Evolutionary conservation across 2,329 filamentous ascomycete genomes (phyloP).

Genomic region (Penicillium griseofulvum): DNA sequence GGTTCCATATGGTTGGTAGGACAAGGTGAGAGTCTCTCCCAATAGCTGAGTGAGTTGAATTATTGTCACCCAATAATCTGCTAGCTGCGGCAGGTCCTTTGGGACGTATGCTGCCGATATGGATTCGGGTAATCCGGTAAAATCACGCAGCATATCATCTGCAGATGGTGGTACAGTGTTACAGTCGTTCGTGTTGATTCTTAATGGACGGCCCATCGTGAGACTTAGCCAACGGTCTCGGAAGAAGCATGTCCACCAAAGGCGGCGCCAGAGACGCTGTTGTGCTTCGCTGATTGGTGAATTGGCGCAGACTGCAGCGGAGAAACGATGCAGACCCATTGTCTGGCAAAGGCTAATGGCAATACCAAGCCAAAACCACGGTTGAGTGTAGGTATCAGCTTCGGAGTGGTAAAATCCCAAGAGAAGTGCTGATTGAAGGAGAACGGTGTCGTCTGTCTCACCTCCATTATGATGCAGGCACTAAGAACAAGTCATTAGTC

Average conservation of each 20-base stretch:
- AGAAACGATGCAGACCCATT: constrained; percentile 43
- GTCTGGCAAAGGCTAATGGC: constrained; percentile 46
- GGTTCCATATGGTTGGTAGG: constrained; percentile 22
- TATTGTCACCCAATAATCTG: constrained; percentile 27
- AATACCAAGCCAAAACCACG: constrained; percentile 50
- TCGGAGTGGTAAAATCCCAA: constrained; percentile 46
- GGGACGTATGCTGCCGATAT: constrained; percentile 20
- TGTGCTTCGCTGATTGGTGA: constrained; percentile 22
- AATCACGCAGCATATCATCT: constrained; percentile 28
- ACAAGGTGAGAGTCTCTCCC: constrained; percentile 25
- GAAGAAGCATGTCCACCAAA: constrained; percentile 45
- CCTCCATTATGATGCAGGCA: constrained; percentile 4
- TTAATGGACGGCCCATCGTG: constrained; percentile 41
- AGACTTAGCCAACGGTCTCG: constrained; percentile 45
- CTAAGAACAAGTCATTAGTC: neutral
- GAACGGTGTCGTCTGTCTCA: constrained; percentile 16
- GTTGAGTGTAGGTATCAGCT: constrained; percentile 42
- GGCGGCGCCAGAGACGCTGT: constrained; percentile 36
- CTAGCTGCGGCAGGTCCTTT: constrained; percentile 19
- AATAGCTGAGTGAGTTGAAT: constrained; percentile 28
- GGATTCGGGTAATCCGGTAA: constrained; percentile 7
- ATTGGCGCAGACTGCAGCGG: constrained; percentile 15
- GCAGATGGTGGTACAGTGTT: constrained; percentile 32
- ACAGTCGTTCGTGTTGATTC: constrained; percentile 40
- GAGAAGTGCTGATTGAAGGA: constrained; percentile 46